Evolutionary conservation across 768 basidiomycete species (phyloP), one percentile per base, ranked within the genome.

Genomic region (Tremella yokohamensis): DNA sequence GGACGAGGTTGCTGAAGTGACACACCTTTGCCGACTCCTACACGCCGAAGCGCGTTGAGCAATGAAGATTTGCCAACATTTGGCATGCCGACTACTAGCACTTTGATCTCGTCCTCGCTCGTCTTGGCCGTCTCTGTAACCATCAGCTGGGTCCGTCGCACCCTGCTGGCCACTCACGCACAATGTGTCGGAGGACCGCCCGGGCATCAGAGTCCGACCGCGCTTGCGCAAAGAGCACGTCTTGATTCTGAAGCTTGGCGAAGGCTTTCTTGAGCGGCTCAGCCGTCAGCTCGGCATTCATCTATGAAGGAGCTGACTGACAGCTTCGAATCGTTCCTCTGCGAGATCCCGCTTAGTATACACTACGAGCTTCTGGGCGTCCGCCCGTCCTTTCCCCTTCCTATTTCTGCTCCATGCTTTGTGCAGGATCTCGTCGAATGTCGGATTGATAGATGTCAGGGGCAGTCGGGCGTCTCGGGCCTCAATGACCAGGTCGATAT

Each of bases 51-150:
- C 44, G 89, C 87, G 75, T 98, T 98, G 76, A 99, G 92, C 57
- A 98, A 72, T 69, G 86, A 88, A 56, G 90, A 93, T 79, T 98
- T 98, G 13, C 94, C 94, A 47, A 98, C 94, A 76, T 98, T 98
- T 0, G 94, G 94, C 77, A 91, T 94, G 1, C 94, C 94, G 3
- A 97, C 89, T 16, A 98, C 89, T 1, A 97, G 82, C 7, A 97
- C 87, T 67, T 92, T 91, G 64, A 90, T 78, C 29, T 61, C 64
- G 19, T 61, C 49, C 73, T 88, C 88, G 66, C 84, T 82, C 2
- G 63, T 63, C 62, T 88, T 83, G 51, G 84, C 84, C 72, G 85
- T 82, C 40, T 80, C 79, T 67, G 83, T 84, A n/a, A n/a, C 29
- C 88, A 87, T 65, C 89, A 82, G 66, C 83, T 24, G 39, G n/a